Conservation (phyloP, 768 basidiomycete genomes). For the Boletus sensibilis region DNA sequence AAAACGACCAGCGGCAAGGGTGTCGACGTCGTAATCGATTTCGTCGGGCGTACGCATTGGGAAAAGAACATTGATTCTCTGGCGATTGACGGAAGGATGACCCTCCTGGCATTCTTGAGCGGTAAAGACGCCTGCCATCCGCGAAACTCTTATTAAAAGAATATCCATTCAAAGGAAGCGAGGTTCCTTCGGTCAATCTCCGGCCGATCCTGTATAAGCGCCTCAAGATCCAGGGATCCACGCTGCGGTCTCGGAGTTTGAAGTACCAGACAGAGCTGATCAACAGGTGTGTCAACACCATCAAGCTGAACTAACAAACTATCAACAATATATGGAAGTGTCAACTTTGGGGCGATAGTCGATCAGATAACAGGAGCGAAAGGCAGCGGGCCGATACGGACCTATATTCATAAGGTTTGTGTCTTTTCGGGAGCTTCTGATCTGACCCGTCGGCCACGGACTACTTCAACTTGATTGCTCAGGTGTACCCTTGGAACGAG, state of each 20-base stretch:
- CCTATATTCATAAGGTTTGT: constrained; percentile 76
- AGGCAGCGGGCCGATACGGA: constrained; percentile 61
- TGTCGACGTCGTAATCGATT: constrained; percentile 83
- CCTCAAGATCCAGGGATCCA: constrained; percentile 85
- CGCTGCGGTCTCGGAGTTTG: constrained; percentile 70
- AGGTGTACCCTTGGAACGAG: constrained; percentile 81
- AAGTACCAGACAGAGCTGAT: constrained; percentile 78
- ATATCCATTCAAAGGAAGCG: constrained; percentile 42
- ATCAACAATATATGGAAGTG: constrained; percentile 1
- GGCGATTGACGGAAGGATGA: constrained; percentile 74
- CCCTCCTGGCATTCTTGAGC: constrained; percentile 60
- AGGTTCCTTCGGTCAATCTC: constrained; percentile 55
- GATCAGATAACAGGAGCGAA: constrained; percentile 55
- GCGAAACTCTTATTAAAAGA: constrained; percentile 22
- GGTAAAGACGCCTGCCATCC: constrained; percentile 42
- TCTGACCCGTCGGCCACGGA: constrained; percentile 15
- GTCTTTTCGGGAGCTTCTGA: constrained; percentile 10
- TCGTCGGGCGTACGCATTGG: constrained; percentile 76
- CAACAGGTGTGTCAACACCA: constrained; percentile 40
- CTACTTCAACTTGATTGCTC: neutral
- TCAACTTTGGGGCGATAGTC: constrained; percentile 58
- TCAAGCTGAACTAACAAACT: neutral
- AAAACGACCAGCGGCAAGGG: constrained; percentile 66
- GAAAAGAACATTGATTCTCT: constrained; percentile 67
- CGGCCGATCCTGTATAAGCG: constrained; percentile 76